Evolutionary conservation across 2,329 filamentous ascomycete genomes (phyloP), one percentile per base, ranked within the genome.

Genomic region (Ambrosiella beaveri): DNA sequence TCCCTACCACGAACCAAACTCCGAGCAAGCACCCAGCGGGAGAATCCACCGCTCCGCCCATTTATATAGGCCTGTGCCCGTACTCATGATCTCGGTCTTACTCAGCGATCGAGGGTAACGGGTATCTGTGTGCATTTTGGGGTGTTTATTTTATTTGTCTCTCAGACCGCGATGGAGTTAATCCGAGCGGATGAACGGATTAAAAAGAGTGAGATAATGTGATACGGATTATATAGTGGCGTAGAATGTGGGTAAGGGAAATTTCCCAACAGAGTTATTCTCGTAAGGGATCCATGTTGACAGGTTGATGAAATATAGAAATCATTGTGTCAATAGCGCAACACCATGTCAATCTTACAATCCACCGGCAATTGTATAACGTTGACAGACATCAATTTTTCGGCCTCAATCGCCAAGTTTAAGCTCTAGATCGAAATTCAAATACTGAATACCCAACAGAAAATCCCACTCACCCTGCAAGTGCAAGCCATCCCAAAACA

Each of bases 1-100:
- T 27, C 27, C 27, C 11, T 17, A 47, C 36, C 12, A 53, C 15
- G 15, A n/a, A 27, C 51, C 9, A 39, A 53, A 7, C 51, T 38
- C 51, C 7, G 3, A 4, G 27, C 27, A 27, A 27, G 27, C 47
- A n/a, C 47, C 17, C 5, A 51, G 38, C 52, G 38, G 52, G 52
- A 44, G 19, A 54, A 54, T 54, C 52, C 38, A 44, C 52, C 52
- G 37, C 15, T 54, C 52, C 52, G 52, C 52, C 52, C 49, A 41
- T 41, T 27, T 27, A 4, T 27, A 27, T 4, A 27, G 27, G 27
- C 27, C 27, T 27, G 27, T 27, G 11, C n/a, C 35, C 51, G 35
- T 53, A 13, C 17, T 36, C 8, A 7, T 15, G 6, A 38, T 38
- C 9, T 8, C 13, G 51, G 15, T n/a, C 51, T 36, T 19, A 13